These are phyloP conservation scores for Fusarium heterosporum DNA, from an alignment of 2,329 filamentous ascomycete genomes.

Conservation along the genomic window DNA sequence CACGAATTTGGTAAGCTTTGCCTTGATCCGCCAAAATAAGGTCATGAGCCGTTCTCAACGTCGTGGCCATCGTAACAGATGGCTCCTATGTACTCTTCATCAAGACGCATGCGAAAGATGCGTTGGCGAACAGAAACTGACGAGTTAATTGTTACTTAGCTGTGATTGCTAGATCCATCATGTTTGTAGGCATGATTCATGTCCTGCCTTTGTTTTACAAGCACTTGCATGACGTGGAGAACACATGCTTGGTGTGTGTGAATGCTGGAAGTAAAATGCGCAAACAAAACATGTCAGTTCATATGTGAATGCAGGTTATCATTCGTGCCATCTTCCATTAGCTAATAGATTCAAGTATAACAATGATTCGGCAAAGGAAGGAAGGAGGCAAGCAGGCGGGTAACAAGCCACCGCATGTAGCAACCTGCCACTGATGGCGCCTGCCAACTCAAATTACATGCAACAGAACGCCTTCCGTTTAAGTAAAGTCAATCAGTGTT, in stretches of 20 bases:
- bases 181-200: background rate
- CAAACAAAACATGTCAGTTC: background rate
- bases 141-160: background rate
- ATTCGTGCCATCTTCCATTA: background rate
- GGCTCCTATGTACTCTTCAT: background rate
- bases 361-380: slow-evolving; percentile 11
- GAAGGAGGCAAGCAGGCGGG: background rate
- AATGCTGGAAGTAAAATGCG: background rate
- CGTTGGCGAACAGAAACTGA: background rate
- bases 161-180: background rate
- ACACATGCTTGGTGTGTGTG: background rate
- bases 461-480: slow-evolving; percentile 10
- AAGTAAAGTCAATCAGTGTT: background rate
- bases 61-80: background rate
- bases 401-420: slow-evolving; percentile 19
- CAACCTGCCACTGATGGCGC: slow-evolving; percentile 34
- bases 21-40: background rate
- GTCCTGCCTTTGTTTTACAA: background rate
- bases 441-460: slow-evolving; percentile 30
- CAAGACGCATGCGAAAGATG: background rate
- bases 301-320: background rate
- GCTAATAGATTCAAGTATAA: background rate
- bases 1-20: background rate
- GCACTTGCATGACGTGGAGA: background rate
- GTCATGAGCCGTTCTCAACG: background rate